Base-by-base conservation (phyloP, 1,284 basidiomycete genomes). In the Ustilago esculenta region DNA sequence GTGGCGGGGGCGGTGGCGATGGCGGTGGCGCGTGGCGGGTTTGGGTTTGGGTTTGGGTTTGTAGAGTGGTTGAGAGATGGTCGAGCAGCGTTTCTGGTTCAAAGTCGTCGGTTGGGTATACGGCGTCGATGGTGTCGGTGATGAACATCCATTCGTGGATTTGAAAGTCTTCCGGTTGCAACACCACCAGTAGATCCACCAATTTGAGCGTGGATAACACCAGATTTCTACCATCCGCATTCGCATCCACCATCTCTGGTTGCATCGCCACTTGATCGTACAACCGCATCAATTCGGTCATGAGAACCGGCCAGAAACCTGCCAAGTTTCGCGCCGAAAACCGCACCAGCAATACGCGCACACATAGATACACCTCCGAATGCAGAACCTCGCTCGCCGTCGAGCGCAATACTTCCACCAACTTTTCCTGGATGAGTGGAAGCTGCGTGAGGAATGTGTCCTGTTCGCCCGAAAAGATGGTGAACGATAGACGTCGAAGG, bases 131-230 rank as follows among this genome's bases (percentile, higher is more conserved):
- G 0, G 95, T 98, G 82, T 99, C 96, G 0, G 94, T 96, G 51
- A 98, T 89, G 79, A 98, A 98, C 75, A 97, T 91, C 95, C 96
- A 99, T 85, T 99, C 94, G 82, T 98, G 92, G 71, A 97, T 91
- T 83, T 98, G 96, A 83, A 98, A 99, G 80, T 98, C 96, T 75
- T 94, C 92, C 0, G 92, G 95, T 82, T 98, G 94, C 33, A 98
- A 84, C 2, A 92, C 89, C 10, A 98, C 86, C 15, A 98, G 84
- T 14, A 97, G 85, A 82, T 99, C 96, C 23, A 98, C 84, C 78
- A 96, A 91, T 83, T 98, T 98, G 84, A 92, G 90, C 4, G 92
- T 92, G 2, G 93, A 89, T 20, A 97, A 85, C 35, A 98, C 85
- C 11, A 95, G 85, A 17, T 88, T 87, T 17, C 98, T 84, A 49